A percentile compares a stretch with the other conserved stretches of the same genome.
These are phyloP conservation scores for Candida frijolesensis DNA, from an alignment of 1,139 yeast species.

Conservation along the genomic window DNA sequence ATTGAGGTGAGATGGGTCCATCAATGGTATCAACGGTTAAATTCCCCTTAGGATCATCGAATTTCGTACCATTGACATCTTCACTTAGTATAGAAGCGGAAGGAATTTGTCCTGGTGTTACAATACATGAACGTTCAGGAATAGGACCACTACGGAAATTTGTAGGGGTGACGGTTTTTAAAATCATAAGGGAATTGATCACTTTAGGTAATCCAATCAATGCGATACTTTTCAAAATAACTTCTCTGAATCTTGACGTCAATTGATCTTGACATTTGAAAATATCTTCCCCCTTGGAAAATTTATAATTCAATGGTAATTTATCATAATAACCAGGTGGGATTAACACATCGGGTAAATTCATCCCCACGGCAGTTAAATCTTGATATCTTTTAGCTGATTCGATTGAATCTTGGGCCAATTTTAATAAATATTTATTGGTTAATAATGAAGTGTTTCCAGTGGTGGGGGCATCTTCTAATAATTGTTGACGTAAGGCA, in stretches of 20 bases:
- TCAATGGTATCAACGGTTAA: slow-evolving; percentile 38
- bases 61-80: slow-evolving; percentile 42
- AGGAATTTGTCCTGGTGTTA: slow-evolving; percentile 38
- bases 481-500: slow-evolving; percentile 59
- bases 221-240: slow-evolving; percentile 75
- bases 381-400: slow-evolving; percentile 43
- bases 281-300: slow-evolving; percentile 33
- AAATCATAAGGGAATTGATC: slow-evolving; percentile 71
- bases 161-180: slow-evolving; percentile 68
- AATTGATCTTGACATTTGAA: slow-evolving; percentile 39
- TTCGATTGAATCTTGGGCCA: slow-evolving; percentile 41
- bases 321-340: slow-evolving; percentile 44
- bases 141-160: slow-evolving; percentile 30
- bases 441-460: slow-evolving; percentile 21
- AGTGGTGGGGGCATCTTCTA: slow-evolving; percentile 25
- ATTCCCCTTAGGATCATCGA: slow-evolving; percentile 31
- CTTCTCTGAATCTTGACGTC: slow-evolving; percentile 70
- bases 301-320: slow-evolving; percentile 43
- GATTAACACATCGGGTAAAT: slow-evolving; percentile 46
- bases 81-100: slow-evolving; percentile 45
- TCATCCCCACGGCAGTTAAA: slow-evolving; percentile 45
- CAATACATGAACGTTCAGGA: slow-evolving; percentile 35
- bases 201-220: slow-evolving; percentile 83
- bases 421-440: slow-evolving; percentile 25
- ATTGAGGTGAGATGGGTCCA: slow-evolving; percentile 40